Conservation (phyloP, 2,329 filamentous ascomycete genomes). For the Setomelanomma holmii region DNA sequence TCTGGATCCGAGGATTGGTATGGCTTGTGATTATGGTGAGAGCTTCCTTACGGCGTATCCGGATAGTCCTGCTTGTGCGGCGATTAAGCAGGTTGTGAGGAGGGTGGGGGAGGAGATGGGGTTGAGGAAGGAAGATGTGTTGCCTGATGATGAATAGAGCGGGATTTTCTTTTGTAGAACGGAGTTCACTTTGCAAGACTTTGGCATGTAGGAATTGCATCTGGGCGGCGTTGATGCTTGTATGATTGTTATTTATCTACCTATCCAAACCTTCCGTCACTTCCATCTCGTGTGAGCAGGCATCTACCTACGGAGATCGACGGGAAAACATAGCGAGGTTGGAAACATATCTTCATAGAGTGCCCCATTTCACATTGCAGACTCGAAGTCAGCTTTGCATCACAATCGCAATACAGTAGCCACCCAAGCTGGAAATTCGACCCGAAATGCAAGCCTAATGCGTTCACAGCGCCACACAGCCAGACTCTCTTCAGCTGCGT, state of each 20-base stretch:
- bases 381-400: not conserved
- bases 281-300: not conserved
- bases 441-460: not conserved
- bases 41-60: constrained; percentile 95
- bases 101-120: constrained; percentile 64
- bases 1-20: constrained; percentile 89
- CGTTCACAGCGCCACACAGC: not conserved
- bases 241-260: too few relatives aligned
- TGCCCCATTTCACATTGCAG: not conserved
- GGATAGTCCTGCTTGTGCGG: constrained; percentile 87
- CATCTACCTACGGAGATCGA: too few relatives aligned
- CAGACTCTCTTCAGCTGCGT: not conserved
- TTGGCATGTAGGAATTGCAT: too few relatives aligned
- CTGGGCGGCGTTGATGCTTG: constrained; percentile 2
- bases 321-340: too few relatives aligned
- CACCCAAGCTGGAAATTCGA: not conserved
- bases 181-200: too few relatives aligned
- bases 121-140: constrained; percentile 34
- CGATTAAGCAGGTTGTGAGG: constrained; percentile 81
- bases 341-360: too few relatives aligned
- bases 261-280: too few relatives aligned
- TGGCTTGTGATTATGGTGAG: constrained; percentile 97
- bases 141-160: constrained; percentile 30
- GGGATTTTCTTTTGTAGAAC: too few relatives aligned
- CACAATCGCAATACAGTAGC: not conserved